These are phyloP conservation scores for Aspergillus fumigatiaffinis DNA, from an alignment of 2,329 filamentous ascomycete species.

Conservation along the genomic window DNA sequence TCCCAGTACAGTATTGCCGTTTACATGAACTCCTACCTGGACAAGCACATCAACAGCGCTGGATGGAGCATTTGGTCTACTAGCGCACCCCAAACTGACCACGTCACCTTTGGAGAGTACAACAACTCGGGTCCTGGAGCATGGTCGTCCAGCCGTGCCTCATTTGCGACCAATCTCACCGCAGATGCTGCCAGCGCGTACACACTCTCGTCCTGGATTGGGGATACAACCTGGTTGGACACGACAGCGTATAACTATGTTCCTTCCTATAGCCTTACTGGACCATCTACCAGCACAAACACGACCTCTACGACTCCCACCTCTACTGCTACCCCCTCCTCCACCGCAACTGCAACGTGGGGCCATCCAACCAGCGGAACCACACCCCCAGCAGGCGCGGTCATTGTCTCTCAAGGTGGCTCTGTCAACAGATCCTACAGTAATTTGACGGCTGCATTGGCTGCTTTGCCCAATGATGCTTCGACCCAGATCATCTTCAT, in stretches of 20 bases:
- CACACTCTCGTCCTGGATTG: conserved; percentile 36
- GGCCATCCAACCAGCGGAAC: conserved; percentile 42
- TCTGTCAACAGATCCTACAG: conserved; percentile 27
- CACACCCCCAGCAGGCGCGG: conserved; percentile 38
- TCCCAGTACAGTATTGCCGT: conserved; percentile 28
- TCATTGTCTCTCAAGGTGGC: conserved; percentile 39
- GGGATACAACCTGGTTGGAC: conserved; percentile 42
- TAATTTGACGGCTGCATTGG: conserved; percentile 34
- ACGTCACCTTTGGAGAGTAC: conserved; percentile 34
- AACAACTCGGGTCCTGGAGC: conserved; percentile 30
- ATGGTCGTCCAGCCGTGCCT: conserved; percentile 31
- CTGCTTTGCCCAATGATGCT: conserved; percentile 31
- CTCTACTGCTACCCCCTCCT: background rate
- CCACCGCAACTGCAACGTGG: conserved; percentile 14
- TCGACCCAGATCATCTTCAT: conserved; percentile 36
- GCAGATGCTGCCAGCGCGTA: conserved; percentile 33
- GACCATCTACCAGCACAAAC: conserved; percentile 4
- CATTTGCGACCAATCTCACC: conserved; percentile 36
- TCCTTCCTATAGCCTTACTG: conserved; percentile 32
- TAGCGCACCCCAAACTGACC: conserved; percentile 29
- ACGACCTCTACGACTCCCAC: conserved; percentile 12
- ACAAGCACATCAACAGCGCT: conserved; percentile 29
- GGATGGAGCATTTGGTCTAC: conserved; percentile 34
- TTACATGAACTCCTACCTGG: conserved; percentile 34
- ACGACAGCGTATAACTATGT: conserved; percentile 37